Conservation (phyloP, 192 early-diverging fungal species). For the Chytriomyces hyalinus region DNA sequence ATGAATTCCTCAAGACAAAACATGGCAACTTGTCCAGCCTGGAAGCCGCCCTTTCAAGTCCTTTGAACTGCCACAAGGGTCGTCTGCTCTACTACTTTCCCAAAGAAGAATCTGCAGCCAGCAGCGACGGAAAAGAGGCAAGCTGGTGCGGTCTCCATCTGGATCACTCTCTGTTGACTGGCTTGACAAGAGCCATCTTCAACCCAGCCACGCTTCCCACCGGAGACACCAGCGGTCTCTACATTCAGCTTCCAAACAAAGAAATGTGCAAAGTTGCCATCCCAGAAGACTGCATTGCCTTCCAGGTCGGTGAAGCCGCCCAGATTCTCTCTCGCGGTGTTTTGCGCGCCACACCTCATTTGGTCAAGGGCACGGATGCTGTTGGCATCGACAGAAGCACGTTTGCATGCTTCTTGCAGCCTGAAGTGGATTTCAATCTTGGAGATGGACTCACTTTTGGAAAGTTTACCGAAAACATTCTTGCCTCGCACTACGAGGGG, state of each 20-base stretch:
- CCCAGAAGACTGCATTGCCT: slow-evolving; percentile 65
- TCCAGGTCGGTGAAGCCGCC: slow-evolving; percentile 70
- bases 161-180: slow-evolving; percentile 71
- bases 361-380: slow-evolving; percentile 63
- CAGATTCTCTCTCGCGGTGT: slow-evolving; percentile 54
- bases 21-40: slow-evolving; percentile 40
- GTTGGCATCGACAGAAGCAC: slow-evolving; percentile 63
- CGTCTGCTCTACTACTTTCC: slow-evolving; percentile 75
- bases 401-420: slow-evolving; percentile 77
- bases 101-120: slow-evolving; percentile 28
- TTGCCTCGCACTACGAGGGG: slow-evolving; percentile 38
- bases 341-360: slow-evolving; percentile 70
- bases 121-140: slow-evolving; percentile 38
- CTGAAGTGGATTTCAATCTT: slow-evolving; percentile 54
- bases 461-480: slow-evolving; percentile 54
- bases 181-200: slow-evolving; percentile 69
- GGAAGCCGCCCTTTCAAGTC: slow-evolving; percentile 50
- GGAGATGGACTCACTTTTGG: slow-evolving; percentile 49
- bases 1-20: slow-evolving; percentile 58
- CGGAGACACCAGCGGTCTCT: slow-evolving; percentile 60
- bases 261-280: slow-evolving; percentile 58
- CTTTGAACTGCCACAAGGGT: slow-evolving; percentile 53
- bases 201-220: slow-evolving; percentile 12
- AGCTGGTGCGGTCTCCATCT: slow-evolving; percentile 76
- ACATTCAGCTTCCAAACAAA: slow-evolving; percentile 60